A percentile compares a stretch with the other conserved stretches of the same genome.
phyloP scores from a whole-genome alignment of 2,329 filamentous ascomycete genomes.

The Trichocomaceae sp. region DNA sequence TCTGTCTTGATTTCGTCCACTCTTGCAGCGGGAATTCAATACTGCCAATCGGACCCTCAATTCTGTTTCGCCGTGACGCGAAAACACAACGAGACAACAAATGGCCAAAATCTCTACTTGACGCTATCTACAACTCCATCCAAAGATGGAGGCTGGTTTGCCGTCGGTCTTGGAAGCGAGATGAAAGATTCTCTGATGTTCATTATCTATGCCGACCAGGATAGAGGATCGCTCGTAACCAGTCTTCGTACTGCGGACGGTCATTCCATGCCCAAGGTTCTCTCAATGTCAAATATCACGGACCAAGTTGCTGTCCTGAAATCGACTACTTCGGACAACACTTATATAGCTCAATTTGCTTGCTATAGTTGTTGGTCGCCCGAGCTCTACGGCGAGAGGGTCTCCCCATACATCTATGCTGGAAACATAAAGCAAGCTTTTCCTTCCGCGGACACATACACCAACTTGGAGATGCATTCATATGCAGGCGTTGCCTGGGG shows the following conservation, averaged over 20 bases:
- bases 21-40: constrained; percentile 11
- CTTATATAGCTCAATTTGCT: constrained; percentile 43
- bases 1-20: constrained; percentile 15
- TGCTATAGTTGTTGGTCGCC: constrained; percentile 49
- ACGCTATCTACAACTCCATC: constrained; percentile 11
- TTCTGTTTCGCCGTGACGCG: constrained; percentile 13
- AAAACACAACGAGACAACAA: constrained; percentile 9
- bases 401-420: constrained; percentile 49
- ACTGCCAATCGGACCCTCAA: constrained; percentile 8
- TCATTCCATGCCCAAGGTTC: constrained; percentile 20
- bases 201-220: constrained; percentile 21
- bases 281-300: constrained; percentile 31
- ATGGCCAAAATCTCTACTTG: constrained; percentile 11
- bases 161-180: constrained; percentile 21
- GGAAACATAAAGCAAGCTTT: constrained; percentile 43
- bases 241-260: constrained; percentile 21
- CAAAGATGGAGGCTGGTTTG: constrained; percentile 18
- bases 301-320: constrained; percentile 35
- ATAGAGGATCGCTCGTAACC: constrained; percentile 21
- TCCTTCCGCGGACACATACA: constrained; percentile 37
- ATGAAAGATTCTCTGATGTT: constrained; percentile 27
- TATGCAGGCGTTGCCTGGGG: constrained; percentile 38
- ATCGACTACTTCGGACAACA: constrained; percentile 41
- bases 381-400: constrained; percentile 45
- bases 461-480: constrained; percentile 47